Base-by-base conservation (phyloP, 2,329 filamentous ascomycete species). In the Pyrenophora seminiperda region DNA sequence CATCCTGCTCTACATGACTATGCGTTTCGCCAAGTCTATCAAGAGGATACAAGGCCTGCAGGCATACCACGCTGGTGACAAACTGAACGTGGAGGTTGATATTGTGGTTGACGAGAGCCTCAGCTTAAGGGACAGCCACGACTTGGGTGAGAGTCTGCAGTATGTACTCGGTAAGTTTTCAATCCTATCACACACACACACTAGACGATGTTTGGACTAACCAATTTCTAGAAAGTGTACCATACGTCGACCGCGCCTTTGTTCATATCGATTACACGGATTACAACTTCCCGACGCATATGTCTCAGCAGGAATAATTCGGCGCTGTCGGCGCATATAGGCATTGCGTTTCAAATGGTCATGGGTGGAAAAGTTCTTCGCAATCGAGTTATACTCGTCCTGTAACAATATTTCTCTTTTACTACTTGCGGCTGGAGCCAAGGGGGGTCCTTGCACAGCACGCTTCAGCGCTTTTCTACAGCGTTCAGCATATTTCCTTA, bases 1-100 rank as follows among this genome's bases (percentile, higher is more conserved):
- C 67, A 83, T 96, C 38, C 74, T 96, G 17, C 80, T 96, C 1
- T 97, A 97, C 74, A 82, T 96, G 61, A 94, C 91, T 1, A 96
- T 96, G 89, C 88, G 92, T 15, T 96, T 96, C 68, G 91, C 91
- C 37, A 90, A 89, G 60, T 88, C 89, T 10, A 95, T 97, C 67
- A 85, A 84, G 66, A 87, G 90, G 68, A 94, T 95, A 53, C 90
- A 94, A 69, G 90, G 90, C 24, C 76, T 94, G 47, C 87, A 91
- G 60, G 90, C 90, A 2, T 95, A 94, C 69, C 90, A 95, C 65
- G 86, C 87, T 0, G 90, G 90, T 19, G 90, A 94, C 71, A 92
- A 91, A 77, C 80, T 94, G 50, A 91, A 90, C 57, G 89, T 93
- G 19, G 84, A 88, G 64, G 89, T 93, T 9, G 90, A 95, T 70